Evolutionary conservation across 2,329 filamentous ascomycete genomes (phyloP).

Genomic region (Pseudogymnoascus sp.): DNA sequence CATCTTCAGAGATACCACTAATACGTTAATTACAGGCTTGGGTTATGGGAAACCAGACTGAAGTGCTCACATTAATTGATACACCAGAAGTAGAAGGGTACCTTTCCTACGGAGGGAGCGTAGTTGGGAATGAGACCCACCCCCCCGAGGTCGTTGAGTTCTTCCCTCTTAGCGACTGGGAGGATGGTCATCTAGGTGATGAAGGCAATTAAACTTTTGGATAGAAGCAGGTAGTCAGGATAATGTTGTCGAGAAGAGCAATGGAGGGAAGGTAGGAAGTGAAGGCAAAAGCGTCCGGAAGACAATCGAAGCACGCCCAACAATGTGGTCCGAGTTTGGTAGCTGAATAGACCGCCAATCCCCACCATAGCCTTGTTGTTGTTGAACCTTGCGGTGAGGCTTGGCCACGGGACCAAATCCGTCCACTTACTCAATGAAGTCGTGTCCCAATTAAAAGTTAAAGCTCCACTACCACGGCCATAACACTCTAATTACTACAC

Average conservation of each 20-base stretch:
- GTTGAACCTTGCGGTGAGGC: too few species aligned
- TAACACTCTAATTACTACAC: not conserved
- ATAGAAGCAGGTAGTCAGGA: not conserved
- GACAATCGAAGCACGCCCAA: too few species aligned
- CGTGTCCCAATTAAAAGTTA: too few species aligned
- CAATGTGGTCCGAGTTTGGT: too few species aligned
- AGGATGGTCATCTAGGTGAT: not conserved
- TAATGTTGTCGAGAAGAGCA: not conserved
- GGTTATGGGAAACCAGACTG: constrained; percentile 27
- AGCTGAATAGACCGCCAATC: too few species aligned
- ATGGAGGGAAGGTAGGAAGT: not conserved
- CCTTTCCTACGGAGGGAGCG: constrained; percentile 26
- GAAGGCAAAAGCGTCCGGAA: not conserved
- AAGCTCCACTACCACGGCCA: too few species aligned
- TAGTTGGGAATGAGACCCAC: constrained; percentile 24
- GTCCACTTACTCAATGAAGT: too few species aligned
- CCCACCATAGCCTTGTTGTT: too few species aligned
- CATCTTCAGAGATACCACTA: not conserved
- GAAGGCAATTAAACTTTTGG: not conserved
- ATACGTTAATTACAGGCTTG: constrained; percentile 16
- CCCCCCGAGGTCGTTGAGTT: constrained; percentile 18
- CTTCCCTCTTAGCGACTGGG: not conserved
- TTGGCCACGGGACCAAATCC: too few species aligned
- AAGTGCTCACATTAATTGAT: constrained; percentile 18
- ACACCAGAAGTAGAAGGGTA: constrained; percentile 25